Conservation (phyloP, 164 flowering plant genomes). For the Dillenia suffruticosa region DNA sequence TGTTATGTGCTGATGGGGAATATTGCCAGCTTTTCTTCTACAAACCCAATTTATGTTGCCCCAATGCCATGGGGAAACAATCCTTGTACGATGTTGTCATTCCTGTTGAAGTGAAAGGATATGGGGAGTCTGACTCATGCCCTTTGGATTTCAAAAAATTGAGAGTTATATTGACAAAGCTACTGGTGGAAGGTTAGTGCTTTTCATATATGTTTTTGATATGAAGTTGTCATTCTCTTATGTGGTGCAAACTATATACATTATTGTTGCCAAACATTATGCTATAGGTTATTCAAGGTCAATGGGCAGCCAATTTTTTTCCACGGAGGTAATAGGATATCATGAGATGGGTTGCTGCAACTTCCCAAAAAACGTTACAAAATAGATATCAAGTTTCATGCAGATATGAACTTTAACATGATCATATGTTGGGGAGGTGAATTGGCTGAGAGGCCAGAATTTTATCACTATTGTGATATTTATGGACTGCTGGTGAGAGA, state of each 20-base stretch:
- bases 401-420: constrained; percentile 98
- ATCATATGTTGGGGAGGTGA: constrained; percentile 99
- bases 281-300: constrained; percentile 81
- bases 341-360: constrained; percentile 89
- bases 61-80: constrained; percentile 99
- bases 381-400: constrained; percentile 95
- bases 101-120: constrained; percentile 69
- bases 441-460: constrained; percentile 94
- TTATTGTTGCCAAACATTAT: neutral
- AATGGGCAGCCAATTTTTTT: constrained; percentile 90
- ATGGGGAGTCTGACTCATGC: constrained; percentile 86
- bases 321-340: constrained; percentile 98
- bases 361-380: constrained; percentile 75
- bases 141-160: constrained; percentile 92
- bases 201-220: neutral
- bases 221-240: neutral
- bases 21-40: constrained; percentile 84
- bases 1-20: constrained; percentile 13
- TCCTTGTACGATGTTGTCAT: constrained; percentile 70
- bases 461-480: constrained; percentile 91
- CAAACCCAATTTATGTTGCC: constrained; percentile 99
- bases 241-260: neutral
- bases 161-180: constrained; percentile 68
- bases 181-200: constrained; percentile 90
- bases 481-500: constrained; percentile 86